Evolutionary conservation across 2,329 filamentous ascomycete genomes (phyloP), one percentile per base, ranked within the genome.

Genomic region (Fusarium setosum): DNA sequence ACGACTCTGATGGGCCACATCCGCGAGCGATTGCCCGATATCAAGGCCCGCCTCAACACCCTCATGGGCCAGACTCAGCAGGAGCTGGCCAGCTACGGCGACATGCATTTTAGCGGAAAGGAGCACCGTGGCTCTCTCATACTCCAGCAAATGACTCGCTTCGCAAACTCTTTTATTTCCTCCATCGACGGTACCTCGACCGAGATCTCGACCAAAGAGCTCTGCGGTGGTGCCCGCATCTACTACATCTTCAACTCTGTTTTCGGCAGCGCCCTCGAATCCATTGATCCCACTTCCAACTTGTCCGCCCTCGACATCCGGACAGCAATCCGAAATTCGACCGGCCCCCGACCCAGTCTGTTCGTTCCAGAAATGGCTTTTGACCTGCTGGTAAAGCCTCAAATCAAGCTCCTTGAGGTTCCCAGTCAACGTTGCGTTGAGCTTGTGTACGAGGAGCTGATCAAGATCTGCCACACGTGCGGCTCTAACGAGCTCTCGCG

Each of bases 161-260:
- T 99, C 74, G 96, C 96, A 10, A 96, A 93, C 4, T 97, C 94
- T 1, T 99, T 99, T 80, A 98, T 97, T 75, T 95, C 96, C 6
- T 98, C 96, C 12, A 99, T 99, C 65, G 96, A 99, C 75, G 96
- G 96, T 83, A 99, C 96, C 8, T 98, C 95, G 6, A 97, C 94
- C 13, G 95, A 99, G 76, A 99, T 99, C 63, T 98, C 96, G 17
- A 99, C 96, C 34, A 98, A 99, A 80, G 96, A 98, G 80, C 88
- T 98, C 11, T 97, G 94, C 73, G 94, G 94, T 74, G 94, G 94
- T 75, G 94, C 94, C 44, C 89, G 95, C 60, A 97, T 98, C 74
- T 98, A 98, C 82, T 97, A 98, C 81, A 97, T 98, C 70, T 98
- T 97, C 86, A 98, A 98, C 81, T 97, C 94, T 6, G 95, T 98